These are phyloP conservation scores for Aspergillus carlsbadensis DNA, from an alignment of 495 filamentous ascomycete genomes.

Conservation along the genomic window DNA sequence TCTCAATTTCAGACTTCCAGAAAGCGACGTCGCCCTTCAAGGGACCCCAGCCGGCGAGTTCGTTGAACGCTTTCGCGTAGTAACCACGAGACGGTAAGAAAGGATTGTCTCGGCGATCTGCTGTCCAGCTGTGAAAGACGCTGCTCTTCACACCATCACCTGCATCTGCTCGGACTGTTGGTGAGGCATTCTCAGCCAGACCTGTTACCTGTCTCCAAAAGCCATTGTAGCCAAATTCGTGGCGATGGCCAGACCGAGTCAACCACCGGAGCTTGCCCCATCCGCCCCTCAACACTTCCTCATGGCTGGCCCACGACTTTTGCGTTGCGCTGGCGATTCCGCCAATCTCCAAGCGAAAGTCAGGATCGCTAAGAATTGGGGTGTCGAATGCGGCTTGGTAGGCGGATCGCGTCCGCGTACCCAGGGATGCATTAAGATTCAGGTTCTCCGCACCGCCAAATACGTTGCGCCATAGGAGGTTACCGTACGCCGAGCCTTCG, in stretches of 20 bases:
- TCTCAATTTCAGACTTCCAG: slow-evolving; percentile 81
- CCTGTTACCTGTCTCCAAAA: slow-evolving; percentile 87
- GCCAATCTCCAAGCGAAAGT: slow-evolving; percentile 71
- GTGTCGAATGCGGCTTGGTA: slow-evolving; percentile 82
- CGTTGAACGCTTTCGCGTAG: slow-evolving; percentile 69
- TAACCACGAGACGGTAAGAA: slow-evolving; percentile 81
- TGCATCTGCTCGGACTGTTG: slow-evolving; percentile 77
- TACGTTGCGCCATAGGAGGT: slow-evolving; percentile 81
- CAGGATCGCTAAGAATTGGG: slow-evolving; percentile 78
- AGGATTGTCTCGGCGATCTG: slow-evolving; percentile 75
- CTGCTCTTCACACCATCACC: slow-evolving; percentile 90
- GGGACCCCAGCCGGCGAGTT: slow-evolving; percentile 83
- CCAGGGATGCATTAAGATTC: slow-evolving; percentile 77
- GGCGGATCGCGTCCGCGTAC: slow-evolving; percentile 83
- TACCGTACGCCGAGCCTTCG: slow-evolving; percentile 88
- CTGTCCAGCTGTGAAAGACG: slow-evolving; percentile 75
- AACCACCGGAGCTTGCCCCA: slow-evolving; percentile 73
- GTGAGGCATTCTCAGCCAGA: slow-evolving; percentile 69
- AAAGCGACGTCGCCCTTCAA: slow-evolving; percentile 89
- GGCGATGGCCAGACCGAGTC: slow-evolving; percentile 56
- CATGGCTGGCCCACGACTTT: slow-evolving; percentile 89
- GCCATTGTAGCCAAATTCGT: slow-evolving; percentile 76
- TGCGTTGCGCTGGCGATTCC: slow-evolving; percentile 76
- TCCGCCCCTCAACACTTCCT: slow-evolving; percentile 82
- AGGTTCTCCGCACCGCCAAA: slow-evolving; percentile 94